A percentile compares a stretch with the other conserved stretches of the same genome.
phyloP scores from a whole-genome alignment of 768 basidiomycete genomes.

The Crucibulum laeve region DNA sequence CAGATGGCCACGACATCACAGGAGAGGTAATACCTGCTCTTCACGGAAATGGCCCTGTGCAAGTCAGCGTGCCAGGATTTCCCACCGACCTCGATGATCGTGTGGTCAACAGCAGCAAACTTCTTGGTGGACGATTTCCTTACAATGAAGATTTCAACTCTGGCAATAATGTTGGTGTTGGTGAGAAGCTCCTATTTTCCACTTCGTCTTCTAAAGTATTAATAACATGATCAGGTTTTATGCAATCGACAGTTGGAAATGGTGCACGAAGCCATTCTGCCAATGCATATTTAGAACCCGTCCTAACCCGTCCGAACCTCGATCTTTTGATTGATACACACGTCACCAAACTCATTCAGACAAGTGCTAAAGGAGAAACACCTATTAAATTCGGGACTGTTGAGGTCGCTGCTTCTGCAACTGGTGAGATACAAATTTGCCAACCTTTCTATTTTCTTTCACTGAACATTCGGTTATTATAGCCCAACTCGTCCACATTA shows the following conservation, averaged over 20 bases:
- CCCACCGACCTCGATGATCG: background rate
- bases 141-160: constrained; percentile 1
- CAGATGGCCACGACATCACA: background rate
- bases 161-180: background rate
- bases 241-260: constrained; percentile 1
- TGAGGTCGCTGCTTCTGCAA: too few relatives aligned
- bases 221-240: background rate
- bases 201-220: background rate
- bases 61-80: constrained; percentile 1
- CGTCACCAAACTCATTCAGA: background rate
- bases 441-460: too few relatives aligned
- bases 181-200: background rate
- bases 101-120: background rate
- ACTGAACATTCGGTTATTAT: too few relatives aligned
- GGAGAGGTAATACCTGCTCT: background rate
- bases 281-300: background rate
- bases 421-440: too few relatives aligned
- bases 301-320: background rate
- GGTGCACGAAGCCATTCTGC: background rate
- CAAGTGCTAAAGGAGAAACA: background rate
- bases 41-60: constrained; percentile 1
- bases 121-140: background rate
- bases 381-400: too few relatives aligned
- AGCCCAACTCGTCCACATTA: too few relatives aligned
- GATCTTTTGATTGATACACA: background rate